Base-by-base conservation (phyloP, 177 flowering plant species). In the Vitis hybrid region DNA sequence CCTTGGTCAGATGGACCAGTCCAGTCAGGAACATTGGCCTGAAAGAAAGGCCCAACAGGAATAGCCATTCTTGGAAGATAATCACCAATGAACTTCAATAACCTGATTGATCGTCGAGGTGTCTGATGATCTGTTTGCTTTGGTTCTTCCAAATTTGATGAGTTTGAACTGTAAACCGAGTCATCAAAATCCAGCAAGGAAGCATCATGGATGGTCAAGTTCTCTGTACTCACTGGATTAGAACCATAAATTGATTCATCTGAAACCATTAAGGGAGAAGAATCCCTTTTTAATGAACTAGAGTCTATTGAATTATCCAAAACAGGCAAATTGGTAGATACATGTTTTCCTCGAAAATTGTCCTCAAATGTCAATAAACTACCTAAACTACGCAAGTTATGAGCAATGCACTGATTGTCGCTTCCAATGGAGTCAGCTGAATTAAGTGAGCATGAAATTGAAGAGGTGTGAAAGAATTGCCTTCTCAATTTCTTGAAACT, bases 1-100 rank as follows among this genome's bases (percentile, higher is more conserved):
- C 16, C 48, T n/a, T 50, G 66, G 58, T 59, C 55, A 10, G 39
- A 10, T 51, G 74, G 62, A 51, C 76, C 76, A 11, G 13, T 66
- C 75, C 78, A 80, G 4, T 76, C 71, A 16, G 81, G 78, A 34
- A 82, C 39, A 15, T 80, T 73, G 11, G 72, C 78, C 66, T 82
- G 85, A 57, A 82, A 78, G 3, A 66, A 64, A 1, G 81, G 78
- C 18, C 83, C 89, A 50, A 84, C 65, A 20, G 87, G 87, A 66
- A 84, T 68, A 59, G 70, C 70, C 14, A 67, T 2, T 62, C 69
- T 79, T 31, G 66, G 69, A 66, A 54, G 48, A 63, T 69, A 50
- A 51, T 76, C 79, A 50, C 76, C 71, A 16, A 68, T 68, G 65
- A 73, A 67, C 15, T 69, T 68, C 61, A 26, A 19, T 48, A 62